These are phyloP conservation scores for Trichophyton rubrum DNA, from an alignment of 2,329 filamentous ascomycete species.

Conservation along the genomic window DNA sequence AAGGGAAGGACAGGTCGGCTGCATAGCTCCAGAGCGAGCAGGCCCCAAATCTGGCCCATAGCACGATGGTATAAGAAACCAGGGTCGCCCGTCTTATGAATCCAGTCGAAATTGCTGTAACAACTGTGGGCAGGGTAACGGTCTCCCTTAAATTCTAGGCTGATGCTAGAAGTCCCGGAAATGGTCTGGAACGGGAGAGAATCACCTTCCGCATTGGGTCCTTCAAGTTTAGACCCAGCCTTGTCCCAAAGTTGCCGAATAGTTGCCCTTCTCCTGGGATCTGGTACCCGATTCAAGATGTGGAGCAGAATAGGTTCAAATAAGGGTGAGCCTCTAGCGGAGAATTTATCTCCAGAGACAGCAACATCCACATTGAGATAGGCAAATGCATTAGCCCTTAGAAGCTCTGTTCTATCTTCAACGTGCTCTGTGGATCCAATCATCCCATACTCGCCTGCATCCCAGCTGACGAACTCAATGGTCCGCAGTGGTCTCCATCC, in stretches of 20 bases:
- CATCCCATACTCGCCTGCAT: slow-evolving; percentile 82
- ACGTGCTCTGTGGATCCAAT: slow-evolving; percentile 93
- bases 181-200: slow-evolving; percentile 86
- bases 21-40: slow-evolving; percentile 74
- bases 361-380: slow-evolving; percentile 88
- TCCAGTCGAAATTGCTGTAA: slow-evolving; percentile 84
- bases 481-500: slow-evolving; percentile 90
- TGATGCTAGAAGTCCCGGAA: slow-evolving; percentile 74
- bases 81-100: slow-evolving; percentile 67
- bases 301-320: slow-evolving; percentile 60
- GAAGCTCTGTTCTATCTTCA: slow-evolving; percentile 61
- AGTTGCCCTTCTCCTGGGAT: slow-evolving; percentile 59
- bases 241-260: slow-evolving; percentile 66
- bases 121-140: slow-evolving; percentile 64
- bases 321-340: slow-evolving; percentile 67
- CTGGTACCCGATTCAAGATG: slow-evolving; percentile 60
- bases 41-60: slow-evolving; percentile 64
- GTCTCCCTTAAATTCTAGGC: slow-evolving; percentile 63
- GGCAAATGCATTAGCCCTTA: slow-evolving; percentile 64
- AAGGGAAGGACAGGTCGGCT: slow-evolving; percentile 74
- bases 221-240: slow-evolving; percentile 46
- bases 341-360: slow-evolving; percentile 61
- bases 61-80: slow-evolving; percentile 68
- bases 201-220: slow-evolving; percentile 64
- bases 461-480: slow-evolving; percentile 95